Conservation (phyloP, 2,329 filamentous ascomycete species). For the Ceratocystis eucalypticola region DNA sequence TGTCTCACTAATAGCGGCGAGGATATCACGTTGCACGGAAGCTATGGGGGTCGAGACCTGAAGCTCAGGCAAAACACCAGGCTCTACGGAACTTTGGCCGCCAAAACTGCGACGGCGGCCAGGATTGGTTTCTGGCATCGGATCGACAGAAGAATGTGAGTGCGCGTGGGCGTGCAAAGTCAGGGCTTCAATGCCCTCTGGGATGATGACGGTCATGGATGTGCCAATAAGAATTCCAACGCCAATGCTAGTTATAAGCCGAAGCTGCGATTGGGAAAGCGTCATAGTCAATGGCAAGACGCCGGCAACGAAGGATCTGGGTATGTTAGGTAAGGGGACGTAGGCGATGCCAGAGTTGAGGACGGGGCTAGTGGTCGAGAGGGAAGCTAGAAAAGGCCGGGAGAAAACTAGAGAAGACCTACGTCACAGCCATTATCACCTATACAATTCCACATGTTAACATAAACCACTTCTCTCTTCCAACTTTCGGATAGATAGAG, state of each 20-base stretch:
- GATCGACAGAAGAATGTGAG: constrained; percentile 19
- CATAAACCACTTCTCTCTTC: background rate
- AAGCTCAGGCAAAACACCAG: background rate
- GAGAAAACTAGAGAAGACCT: constrained; percentile 25
- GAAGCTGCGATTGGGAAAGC: constrained; percentile 72
- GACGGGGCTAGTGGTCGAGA: constrained; percentile 19
- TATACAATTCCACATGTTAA: constrained; percentile 22
- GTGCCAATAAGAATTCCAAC: constrained; percentile 91
- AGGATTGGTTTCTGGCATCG: background rate
- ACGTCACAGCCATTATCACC: constrained; percentile 48
- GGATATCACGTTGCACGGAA: constrained; percentile 12
- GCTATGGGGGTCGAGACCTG: background rate
- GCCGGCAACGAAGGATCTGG: constrained; percentile 84
- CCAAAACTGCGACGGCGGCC: background rate
- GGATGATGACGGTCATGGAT: constrained; percentile 91
- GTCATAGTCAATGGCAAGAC: constrained; percentile 80
- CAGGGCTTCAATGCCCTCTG: constrained; percentile 86
- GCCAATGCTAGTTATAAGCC: constrained; percentile 80
- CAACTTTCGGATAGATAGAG: background rate
- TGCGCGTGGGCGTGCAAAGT: constrained; percentile 30
- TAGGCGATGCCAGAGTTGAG: constrained; percentile 15
- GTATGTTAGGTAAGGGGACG: constrained; percentile 20
- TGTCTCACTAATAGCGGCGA: constrained; percentile 17
- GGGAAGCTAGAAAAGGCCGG: constrained; percentile 10
- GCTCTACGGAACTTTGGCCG: background rate